Percentiles rank a stretch among this genome's conserved stretches.
These are phyloP conservation scores for Prunus mira DNA, from an alignment of 306 rosid genomes.

Conservation along the genomic window DNA sequence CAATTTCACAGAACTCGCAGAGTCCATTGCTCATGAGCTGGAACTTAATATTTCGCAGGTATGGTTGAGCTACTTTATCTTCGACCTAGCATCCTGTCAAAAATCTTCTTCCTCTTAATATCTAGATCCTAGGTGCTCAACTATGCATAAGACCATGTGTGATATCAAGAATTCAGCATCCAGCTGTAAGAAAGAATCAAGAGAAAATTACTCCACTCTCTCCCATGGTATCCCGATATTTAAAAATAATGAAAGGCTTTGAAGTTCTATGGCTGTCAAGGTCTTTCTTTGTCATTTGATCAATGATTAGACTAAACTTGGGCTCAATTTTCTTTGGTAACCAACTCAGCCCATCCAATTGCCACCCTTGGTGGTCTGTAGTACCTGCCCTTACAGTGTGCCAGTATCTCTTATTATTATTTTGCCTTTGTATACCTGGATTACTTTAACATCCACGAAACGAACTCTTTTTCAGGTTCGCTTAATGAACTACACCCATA, in stretches of 20 bases:
- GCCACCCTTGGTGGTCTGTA: background rate
- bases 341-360: slow-evolving; percentile 4
- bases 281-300: background rate
- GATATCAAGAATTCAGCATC: background rate
- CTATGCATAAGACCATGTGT: background rate
- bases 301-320: background rate
- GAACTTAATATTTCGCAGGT: slow-evolving; percentile 44
- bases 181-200: background rate
- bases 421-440: background rate
- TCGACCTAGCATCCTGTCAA: background rate
- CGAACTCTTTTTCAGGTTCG: slow-evolving; percentile 32
- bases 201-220: background rate
- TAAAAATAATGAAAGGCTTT: background rate
- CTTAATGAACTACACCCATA: slow-evolving; percentile 28
- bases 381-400: background rate
- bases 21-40: slow-evolving; percentile 40
- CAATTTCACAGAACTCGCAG: slow-evolving; percentile 43
- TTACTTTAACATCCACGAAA: background rate
- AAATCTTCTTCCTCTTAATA: no score
- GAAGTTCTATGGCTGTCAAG: background rate
- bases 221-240: background rate
- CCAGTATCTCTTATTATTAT: background rate
- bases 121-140: background rate
- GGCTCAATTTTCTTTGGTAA: background rate
- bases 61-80: slow-evolving; percentile 12